Evolutionary conservation across 257 asterid species (phyloP), one percentile per base, ranked within the genome.

Genomic region (Buddleja alternifolia): DNA sequence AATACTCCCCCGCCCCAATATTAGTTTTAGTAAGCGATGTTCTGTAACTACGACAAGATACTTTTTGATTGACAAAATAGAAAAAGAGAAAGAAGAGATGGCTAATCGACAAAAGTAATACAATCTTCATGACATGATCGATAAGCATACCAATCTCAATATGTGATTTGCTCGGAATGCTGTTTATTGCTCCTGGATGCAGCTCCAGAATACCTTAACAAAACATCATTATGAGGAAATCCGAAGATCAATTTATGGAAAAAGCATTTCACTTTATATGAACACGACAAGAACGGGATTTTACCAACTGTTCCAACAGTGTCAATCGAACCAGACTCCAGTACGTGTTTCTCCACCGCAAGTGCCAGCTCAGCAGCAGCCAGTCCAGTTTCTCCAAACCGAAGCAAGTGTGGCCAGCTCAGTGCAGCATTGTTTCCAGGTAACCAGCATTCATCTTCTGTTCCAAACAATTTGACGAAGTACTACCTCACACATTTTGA

Each of bases 111-210:
- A 8, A 16, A 19, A 10, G n/a, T 1, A 15, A 39, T 0, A 29
- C 8, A 10, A 24, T 55, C 24, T 68, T 70, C 8, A 11, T 42
- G 37, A 48, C 12, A 19, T 10, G 52, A 56, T 50, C 36, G 24
- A 67, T 36, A 48, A 69, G 57, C 69, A 32, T 80, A 93, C 97
- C 96, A 40, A 93, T 93, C 84, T 90, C 96, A 73, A 93, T 71
- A 76, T 90, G 97, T 36, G 99, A 78, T 84, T 79, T 88, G 88
- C 97, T 90, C 0, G 99, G 99, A 62, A 93, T 93, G 86, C 99
- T 93, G 84, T 93, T 93, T 67, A 93, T 87, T 76, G 99, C 99
- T 71, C 96, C 96, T 1, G 99, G 99, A 81, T 93, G 99, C 79
- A 90, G 83, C 80, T 87, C 90, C 74, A 93, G 85, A 68, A 90